Evolutionary conservation across 176 grass and related monocot species (phyloP).

Genomic region (Stipa capillata): DNA sequence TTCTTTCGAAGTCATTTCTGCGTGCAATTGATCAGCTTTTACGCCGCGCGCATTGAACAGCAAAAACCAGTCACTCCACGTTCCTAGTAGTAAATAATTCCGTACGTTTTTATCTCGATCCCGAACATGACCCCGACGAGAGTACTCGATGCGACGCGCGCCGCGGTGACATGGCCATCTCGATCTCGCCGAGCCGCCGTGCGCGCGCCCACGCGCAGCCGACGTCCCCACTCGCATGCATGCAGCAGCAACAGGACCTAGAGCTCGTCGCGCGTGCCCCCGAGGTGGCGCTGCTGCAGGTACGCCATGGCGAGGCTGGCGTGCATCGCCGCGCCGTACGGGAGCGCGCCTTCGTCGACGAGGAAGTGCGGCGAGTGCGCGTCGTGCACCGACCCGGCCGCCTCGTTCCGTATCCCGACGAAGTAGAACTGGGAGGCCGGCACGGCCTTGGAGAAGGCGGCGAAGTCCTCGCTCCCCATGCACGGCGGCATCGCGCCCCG

Average conservation of each 20-base stretch:
- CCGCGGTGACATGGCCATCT: not conserved
- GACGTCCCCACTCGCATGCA: not conserved
- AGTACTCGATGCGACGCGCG: not conserved
- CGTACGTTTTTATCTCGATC: not conserved
- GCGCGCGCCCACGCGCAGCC: not conserved
- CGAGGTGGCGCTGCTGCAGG: conserved; percentile 32
- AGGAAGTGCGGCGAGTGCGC: conserved; percentile 65
- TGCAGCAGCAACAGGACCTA: conserved; percentile 13
- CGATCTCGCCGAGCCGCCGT: not conserved
- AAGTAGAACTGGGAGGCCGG: conserved; percentile 74
- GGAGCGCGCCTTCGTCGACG: conserved; percentile 65
- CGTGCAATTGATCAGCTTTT: not conserved
- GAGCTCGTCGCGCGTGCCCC: conserved; percentile 37
- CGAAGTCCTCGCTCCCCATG: conserved; percentile 92
- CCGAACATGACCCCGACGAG: not conserved
- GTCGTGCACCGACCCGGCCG: not conserved
- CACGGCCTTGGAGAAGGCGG: conserved; percentile 53
- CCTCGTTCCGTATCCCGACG: conserved; percentile 45
- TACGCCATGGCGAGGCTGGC: conserved; percentile 64
- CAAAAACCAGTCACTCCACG: not conserved
- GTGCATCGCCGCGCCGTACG: conserved; percentile 75
- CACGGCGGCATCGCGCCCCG: conserved; percentile 18
- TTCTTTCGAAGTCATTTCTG: not conserved
- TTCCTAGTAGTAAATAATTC: not conserved
- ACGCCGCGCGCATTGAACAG: not conserved